phyloP scores from a whole-genome alignment of 1,284 basidiomycete species.

The Sparassis latifolia region DNA sequence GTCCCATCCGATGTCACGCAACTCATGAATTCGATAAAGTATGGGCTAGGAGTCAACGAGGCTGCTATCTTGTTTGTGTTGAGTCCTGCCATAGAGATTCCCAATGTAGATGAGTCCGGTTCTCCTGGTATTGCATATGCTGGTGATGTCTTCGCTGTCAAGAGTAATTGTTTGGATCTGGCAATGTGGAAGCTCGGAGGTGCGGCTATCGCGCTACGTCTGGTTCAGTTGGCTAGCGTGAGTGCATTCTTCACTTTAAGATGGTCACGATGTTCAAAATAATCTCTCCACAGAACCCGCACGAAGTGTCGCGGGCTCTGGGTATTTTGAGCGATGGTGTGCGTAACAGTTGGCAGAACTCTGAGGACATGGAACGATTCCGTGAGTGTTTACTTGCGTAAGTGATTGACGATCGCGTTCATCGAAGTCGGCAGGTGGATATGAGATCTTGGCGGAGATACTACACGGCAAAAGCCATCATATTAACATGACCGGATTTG shows the following conservation, averaged over 20 bases:
- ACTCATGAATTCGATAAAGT: conserved; percentile 46
- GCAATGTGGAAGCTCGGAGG: conserved; percentile 84
- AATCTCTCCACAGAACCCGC: conserved; percentile 44
- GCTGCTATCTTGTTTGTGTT: conserved; percentile 46
- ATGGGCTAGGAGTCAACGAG: conserved; percentile 44
- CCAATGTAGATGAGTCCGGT: conserved; percentile 11
- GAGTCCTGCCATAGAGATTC: conserved; percentile 24
- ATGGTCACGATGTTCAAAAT: not conserved
- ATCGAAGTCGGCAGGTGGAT: conserved; percentile 56
- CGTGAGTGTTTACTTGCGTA: conserved; percentile 38
- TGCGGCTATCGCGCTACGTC: conserved; percentile 63
- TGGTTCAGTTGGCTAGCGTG: conserved; percentile 77
- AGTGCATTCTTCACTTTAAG: conserved; percentile 15
- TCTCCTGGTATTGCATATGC: conserved; percentile 29
- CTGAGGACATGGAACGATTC: conserved; percentile 85
- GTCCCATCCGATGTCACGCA: conserved; percentile 24
- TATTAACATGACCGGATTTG: conserved; percentile 72
- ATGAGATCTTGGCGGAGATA: conserved; percentile 78
- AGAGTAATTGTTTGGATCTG: conserved; percentile 63
- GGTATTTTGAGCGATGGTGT: conserved; percentile 73
- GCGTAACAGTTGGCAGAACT: conserved; percentile 84
- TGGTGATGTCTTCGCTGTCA: conserved; percentile 59
- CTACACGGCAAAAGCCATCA: conserved; percentile 69
- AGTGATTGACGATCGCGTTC: not conserved
- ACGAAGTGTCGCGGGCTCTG: conserved; percentile 69